Evolutionary conservation across 1,139 yeast genomes (phyloP), one percentile per base, ranked within the genome.

Genomic region (Petasospora fabianii): DNA sequence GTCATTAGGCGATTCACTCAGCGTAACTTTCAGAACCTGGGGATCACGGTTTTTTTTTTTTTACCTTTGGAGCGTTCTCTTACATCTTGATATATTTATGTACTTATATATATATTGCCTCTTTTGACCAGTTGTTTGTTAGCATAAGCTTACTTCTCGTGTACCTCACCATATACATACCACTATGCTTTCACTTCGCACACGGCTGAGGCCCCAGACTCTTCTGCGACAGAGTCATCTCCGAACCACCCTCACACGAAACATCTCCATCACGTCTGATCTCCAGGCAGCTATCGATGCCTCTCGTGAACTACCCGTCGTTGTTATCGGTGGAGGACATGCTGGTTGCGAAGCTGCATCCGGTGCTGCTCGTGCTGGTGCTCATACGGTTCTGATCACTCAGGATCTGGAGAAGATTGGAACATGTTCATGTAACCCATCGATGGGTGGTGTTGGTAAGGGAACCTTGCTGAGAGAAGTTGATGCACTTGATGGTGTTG

Each of bases 291-390:
- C 58, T 14, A 58, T 77, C 14, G 42, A 48, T 1, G 48, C 49
- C 4, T 56, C 70, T n/a, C 63, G 66, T 6, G 56, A 59, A 22
- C 66, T 69, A 39, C 90, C 92, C 2, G 96, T 90, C 0, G 73
- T 92, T 1, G 92, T 94, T 3, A 78, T 94, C 18, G 99, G 99
- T 3, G 99, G 96, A 10, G 99, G 99, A 0, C 99, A 94, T 65
- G 98, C 98, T 27, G 99, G 99, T 3, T 84, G 96, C 53, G 99
- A 94, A 61, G 98, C 99, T 0, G 94, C 96, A 3, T 74, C 97
- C 0, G 98, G 94, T 0, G 71, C 96, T 0, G 96, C 97, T 1
- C 69, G 98, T 46, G 60, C 85, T 1, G 97, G 97, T 0, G 73
- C 84, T 1, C 49, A 58, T 3, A 86, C 97, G 0, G 43, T 42